A percentile compares a stretch with the other conserved stretches of the same genome.
Evolutionary conservation across 2,329 filamentous ascomycete genomes (phyloP).

Genomic region (Xylariales sp.): DNA sequence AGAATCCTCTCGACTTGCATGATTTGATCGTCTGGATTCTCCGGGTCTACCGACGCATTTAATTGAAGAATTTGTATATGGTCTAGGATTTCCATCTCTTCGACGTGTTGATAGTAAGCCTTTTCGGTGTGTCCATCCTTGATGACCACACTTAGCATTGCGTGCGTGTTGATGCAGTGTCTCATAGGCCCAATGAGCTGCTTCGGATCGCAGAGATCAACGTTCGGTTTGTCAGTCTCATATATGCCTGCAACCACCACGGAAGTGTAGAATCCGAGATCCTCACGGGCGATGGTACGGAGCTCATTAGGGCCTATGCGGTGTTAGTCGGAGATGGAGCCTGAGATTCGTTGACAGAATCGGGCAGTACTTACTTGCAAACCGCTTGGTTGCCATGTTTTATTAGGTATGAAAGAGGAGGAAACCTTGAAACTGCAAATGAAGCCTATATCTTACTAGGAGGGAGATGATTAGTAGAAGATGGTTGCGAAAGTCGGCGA

Average conservation of each 20-base stretch:
- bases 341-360: no score
- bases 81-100: background rate
- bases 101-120: slow-evolving; percentile 4
- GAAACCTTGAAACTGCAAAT: background rate
- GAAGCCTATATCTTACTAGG: background rate
- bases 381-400: background rate
- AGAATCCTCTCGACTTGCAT: slow-evolving; percentile 5
- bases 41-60: background rate
- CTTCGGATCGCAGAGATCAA: background rate
- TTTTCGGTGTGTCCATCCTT: slow-evolving; percentile 1
- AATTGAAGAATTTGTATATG: slow-evolving; percentile 2
- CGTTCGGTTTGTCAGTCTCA: background rate
- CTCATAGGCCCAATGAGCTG: background rate
- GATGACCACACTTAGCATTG: slow-evolving; percentile 1
- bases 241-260: slow-evolving; percentile 4
- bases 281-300: slow-evolving; percentile 3
- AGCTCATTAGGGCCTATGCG: slow-evolving; percentile 1
- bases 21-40: background rate
- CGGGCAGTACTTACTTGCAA: slow-evolving; percentile 5
- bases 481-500: no score
- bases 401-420: background rate
- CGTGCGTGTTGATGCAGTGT: slow-evolving; percentile 3
- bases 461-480: no score
- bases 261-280: slow-evolving; percentile 1
- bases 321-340: no score